A percentile compares a stretch with the other conserved stretches of the same genome.
These are phyloP conservation scores for Pseudogymnoascus sp. DNA, from an alignment of 2,329 filamentous ascomycete species.

Conservation along the genomic window DNA sequence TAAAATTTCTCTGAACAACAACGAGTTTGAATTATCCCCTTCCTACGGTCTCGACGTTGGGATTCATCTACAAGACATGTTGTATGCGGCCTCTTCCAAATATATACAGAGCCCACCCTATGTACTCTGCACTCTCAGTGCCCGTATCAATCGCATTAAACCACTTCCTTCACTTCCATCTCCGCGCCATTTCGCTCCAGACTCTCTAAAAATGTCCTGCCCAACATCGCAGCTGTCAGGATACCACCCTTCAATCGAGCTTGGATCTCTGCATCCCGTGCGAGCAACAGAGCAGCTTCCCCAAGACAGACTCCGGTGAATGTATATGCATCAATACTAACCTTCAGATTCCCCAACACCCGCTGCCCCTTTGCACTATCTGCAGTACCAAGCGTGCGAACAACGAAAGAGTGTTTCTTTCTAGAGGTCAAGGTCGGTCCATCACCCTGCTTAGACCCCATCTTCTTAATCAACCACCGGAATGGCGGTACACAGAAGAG, in stretches of 20 bases:
- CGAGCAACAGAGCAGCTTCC: background rate
- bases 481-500: conserved; percentile 32
- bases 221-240: background rate
- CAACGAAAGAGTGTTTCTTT: background rate
- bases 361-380: background rate
- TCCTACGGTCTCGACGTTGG: background rate
- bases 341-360: background rate
- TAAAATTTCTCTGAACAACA: background rate
- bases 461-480: conserved; percentile 38
- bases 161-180: background rate
- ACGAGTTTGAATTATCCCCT: background rate
- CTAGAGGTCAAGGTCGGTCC: conserved; percentile 32
- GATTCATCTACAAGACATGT: background rate
- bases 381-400: background rate
- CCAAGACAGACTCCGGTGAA: background rate
- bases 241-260: background rate
- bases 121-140: background rate
- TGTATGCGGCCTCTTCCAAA: background rate
- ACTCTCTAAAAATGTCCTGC: background rate
- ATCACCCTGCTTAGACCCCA: conserved; percentile 47
- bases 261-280: background rate
- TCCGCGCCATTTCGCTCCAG: background rate
- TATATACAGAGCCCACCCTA: background rate
- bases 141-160: background rate
- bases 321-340: background rate